Evolutionary conservation across 2,329 filamentous ascomycete species (phyloP).

Genomic region (Helotiales sp.): DNA sequence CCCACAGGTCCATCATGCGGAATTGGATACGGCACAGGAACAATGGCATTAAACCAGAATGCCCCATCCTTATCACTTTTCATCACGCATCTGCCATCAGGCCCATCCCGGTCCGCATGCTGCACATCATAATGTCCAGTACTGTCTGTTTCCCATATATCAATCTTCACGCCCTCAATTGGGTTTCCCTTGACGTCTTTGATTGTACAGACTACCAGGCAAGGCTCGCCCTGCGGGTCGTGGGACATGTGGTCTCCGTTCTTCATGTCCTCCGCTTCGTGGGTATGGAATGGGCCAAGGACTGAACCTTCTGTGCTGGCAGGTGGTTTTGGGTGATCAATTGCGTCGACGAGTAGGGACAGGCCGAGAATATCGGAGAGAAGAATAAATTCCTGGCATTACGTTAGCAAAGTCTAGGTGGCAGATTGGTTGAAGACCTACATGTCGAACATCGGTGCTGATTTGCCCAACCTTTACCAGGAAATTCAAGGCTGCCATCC

Average conservation of each 20-base stretch:
- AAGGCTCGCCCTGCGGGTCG: slow-evolving; percentile 67
- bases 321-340: slow-evolving; percentile 78
- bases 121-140: slow-evolving; percentile 84
- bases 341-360: slow-evolving; percentile 76
- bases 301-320: slow-evolving; percentile 75
- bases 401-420: neutral
- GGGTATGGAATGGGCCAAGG: slow-evolving; percentile 80
- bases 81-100: slow-evolving; percentile 74
- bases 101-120: slow-evolving; percentile 60
- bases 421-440: slow-evolving; percentile 39
- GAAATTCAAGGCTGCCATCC: slow-evolving; percentile 74
- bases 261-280: slow-evolving; percentile 62
- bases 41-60: slow-evolving; percentile 85
- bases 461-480: slow-evolving; percentile 73
- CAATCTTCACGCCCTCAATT: slow-evolving; percentile 66
- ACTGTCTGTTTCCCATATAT: slow-evolving; percentile 84
- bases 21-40: slow-evolving; percentile 83
- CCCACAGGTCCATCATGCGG: slow-evolving; percentile 84
- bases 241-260: slow-evolving; percentile 65
- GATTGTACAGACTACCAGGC: slow-evolving; percentile 73
- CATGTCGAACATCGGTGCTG: slow-evolving; percentile 71
- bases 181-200: slow-evolving; percentile 64
- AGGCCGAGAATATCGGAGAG: slow-evolving; percentile 79
- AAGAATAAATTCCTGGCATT: slow-evolving; percentile 71
- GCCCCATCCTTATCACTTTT: slow-evolving; percentile 66